Base-by-base conservation (phyloP, 2,329 filamentous ascomycete genomes). In the Paecilomyces sp. region DNA sequence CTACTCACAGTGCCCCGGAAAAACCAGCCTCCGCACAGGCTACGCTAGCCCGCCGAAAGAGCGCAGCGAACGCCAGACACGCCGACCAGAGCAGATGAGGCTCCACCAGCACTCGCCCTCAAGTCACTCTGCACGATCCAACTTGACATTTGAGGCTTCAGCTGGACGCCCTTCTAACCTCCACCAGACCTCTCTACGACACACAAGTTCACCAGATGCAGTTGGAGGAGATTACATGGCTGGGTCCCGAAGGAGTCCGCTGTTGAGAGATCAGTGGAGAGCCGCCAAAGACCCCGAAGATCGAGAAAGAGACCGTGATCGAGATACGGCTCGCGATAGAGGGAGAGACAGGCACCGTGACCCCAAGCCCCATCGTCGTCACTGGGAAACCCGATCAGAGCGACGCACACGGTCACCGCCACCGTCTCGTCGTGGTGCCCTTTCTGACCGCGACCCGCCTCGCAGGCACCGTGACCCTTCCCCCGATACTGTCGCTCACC, bases 251-350 rank as follows among this genome's bases (percentile, higher is more conserved):
- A 74, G 73, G 74, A 79, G 76, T 74, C 77, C 77, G 71, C 74
- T 75, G 70, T 74, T 80, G 76, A 81, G 74, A 77, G 75, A 80
- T 70, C 72, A 79, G 73, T 79, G 79, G 78, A 79, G 75, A 74
- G 74, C 70, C 68, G 70, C 77, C 70, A 72, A 71, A 66, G 74
- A 79, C 63, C 67, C 67, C 61, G 70, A 70, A 69, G 72, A 76
- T 63, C 67, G 67, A 60, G 71, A 63, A 57, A 66, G 65, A 68
- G 70, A 73, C 56, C 68, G 66, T 63, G 69, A 73, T 58, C 66
- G 65, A 61, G 70, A 68, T 62, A 68, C 72, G 58, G 65, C 71
- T 62, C 70, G 69, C 58, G 71, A 72, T 58, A 68, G 72, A 58
- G 73, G 70, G 53, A 72, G 74, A 56, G 75, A 75, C 60, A 75